Evolutionary conservation across 2,329 filamentous ascomycete genomes (phyloP).

Genomic region (Calonectria montana): DNA sequence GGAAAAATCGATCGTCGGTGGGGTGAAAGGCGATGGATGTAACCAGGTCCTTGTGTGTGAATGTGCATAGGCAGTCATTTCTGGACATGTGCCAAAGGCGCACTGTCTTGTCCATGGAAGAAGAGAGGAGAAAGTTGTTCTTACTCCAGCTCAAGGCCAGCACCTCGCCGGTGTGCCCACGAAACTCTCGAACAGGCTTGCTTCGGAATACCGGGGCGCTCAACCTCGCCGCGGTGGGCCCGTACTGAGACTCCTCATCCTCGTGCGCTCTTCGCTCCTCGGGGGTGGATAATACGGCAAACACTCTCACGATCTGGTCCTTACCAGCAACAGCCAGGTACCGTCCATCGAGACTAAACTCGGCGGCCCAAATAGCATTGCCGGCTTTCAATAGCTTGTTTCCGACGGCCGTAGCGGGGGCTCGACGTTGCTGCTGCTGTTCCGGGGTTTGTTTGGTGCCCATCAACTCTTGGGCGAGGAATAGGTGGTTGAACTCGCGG

Average conservation of each 20-base stretch:
- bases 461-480: constrained; percentile 90
- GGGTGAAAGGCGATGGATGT: constrained; percentile 96
- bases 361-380: constrained; percentile 89
- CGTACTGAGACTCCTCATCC: constrained; percentile 61
- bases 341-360: constrained; percentile 92
- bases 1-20: constrained; percentile 93
- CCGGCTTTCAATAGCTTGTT: constrained; percentile 57
- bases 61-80: constrained; percentile 88
- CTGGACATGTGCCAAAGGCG: constrained; percentile 92
- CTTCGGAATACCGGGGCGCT: constrained; percentile 91
- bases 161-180: constrained; percentile 86
- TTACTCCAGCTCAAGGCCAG: constrained; percentile 98
- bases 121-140: constrained; percentile 96
- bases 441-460: constrained; percentile 60
- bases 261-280: constrained; percentile 83
- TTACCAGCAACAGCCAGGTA: constrained; percentile 94
- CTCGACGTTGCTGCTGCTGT: constrained; percentile 42
- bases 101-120: constrained; percentile 98
- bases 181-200: constrained; percentile 82
- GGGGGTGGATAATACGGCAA: constrained; percentile 84
- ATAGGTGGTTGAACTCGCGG: constrained; percentile 86
- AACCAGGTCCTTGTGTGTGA: constrained; percentile 95
- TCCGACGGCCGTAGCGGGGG: constrained; percentile 51
- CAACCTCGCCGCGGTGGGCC: constrained; percentile 67
- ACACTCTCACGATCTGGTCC: constrained; percentile 86